phyloP scores from a whole-genome alignment of 2,329 filamentous ascomycete species.

The Phyllosticta capitalensis region DNA sequence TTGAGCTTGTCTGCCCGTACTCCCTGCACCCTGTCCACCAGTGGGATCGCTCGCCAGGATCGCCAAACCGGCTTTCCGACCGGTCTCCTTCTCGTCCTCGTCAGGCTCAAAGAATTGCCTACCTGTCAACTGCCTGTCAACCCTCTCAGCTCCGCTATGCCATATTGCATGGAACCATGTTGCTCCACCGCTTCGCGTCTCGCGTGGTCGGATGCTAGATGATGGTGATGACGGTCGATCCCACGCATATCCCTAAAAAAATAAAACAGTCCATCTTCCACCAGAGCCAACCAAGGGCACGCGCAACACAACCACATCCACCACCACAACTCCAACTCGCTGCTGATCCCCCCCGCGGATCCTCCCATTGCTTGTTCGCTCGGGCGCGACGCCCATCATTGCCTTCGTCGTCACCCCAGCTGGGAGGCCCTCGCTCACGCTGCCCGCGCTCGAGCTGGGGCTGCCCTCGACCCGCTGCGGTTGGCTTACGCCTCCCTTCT shows the following conservation, averaged over 20 bases:
- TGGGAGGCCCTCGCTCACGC: neutral
- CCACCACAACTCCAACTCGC: neutral
- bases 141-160: conserved; percentile 5
- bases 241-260: too few relatives aligned
- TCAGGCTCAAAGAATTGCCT: too few relatives aligned
- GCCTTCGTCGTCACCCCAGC: conserved; percentile 5
- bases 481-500: conserved; percentile 10
- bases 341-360: conserved; percentile 7
- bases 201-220: too few relatives aligned
- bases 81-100: neutral
- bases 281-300: neutral
- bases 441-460: neutral
- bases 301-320: neutral
- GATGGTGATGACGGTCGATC: neutral
- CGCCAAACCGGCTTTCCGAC: conserved; percentile 4
- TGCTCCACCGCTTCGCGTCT: neutral
- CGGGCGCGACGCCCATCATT: conserved; percentile 8
- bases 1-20: conserved; percentile 7
- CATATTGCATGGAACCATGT: too few relatives aligned
- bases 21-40: neutral
- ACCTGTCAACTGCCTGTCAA: neutral
- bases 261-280: neutral
- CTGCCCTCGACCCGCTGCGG: conserved; percentile 9
- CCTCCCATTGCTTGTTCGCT: conserved; percentile 10
- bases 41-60: conserved; percentile 10